phyloP scores from a whole-genome alignment of 306 rosid genomes.

The Alnus glutinosa region DNA sequence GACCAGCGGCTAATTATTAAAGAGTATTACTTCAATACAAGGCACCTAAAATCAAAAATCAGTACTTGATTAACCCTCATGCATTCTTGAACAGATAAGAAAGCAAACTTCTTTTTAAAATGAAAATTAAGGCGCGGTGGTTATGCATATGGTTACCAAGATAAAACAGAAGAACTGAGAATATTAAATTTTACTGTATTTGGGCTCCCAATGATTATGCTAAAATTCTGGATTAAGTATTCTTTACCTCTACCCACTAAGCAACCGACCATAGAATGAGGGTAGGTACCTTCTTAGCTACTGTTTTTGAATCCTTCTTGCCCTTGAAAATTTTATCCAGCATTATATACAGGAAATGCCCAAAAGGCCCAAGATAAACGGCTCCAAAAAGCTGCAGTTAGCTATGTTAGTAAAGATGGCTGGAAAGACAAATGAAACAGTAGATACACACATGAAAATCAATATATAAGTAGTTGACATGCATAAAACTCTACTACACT shows the following conservation, averaged over 20 bases:
- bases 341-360: constrained; percentile 66
- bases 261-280: constrained; percentile 14
- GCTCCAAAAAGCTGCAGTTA: constrained; percentile 81
- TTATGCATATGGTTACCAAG: constrained; percentile 4
- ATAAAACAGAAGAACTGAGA: background rate
- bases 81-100: background rate
- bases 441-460: background rate
- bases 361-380: constrained; percentile 91
- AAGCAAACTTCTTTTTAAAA: constrained; percentile 4
- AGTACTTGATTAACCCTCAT: background rate
- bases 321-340: constrained; percentile 91
- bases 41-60: background rate
- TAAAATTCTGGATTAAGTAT: background rate
- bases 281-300: constrained; percentile 73
- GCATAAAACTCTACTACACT: background rate
- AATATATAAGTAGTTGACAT: background rate
- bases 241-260: background rate
- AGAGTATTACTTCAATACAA: background rate
- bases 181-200: background rate
- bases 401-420: background rate
- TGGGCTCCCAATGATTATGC: background rate
- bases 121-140: constrained; percentile 8
- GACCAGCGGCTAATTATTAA: background rate
- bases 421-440: background rate
- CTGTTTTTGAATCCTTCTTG: constrained; percentile 84